Evolutionary conservation across 1,139 yeast species (phyloP).

Genomic region (Kazachstania sp.): DNA sequence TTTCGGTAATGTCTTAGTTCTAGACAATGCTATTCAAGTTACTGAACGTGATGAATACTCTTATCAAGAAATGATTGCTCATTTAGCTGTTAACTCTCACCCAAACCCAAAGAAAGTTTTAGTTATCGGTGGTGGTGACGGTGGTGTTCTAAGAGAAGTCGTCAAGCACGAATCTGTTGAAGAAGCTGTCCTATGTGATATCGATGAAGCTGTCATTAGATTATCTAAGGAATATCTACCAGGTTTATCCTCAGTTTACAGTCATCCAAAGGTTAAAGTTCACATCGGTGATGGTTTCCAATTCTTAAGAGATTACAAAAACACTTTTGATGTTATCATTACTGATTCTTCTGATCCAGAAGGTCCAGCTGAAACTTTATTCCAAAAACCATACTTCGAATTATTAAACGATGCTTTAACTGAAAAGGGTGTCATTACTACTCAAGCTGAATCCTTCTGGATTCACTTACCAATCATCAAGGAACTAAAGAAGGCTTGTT

Average conservation of each 20-base stretch:
- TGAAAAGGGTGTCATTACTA: slow-evolving; percentile 78
- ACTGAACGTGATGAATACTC: slow-evolving; percentile 94
- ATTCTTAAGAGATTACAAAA: slow-evolving; percentile 67
- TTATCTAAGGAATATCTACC: slow-evolving; percentile 79
- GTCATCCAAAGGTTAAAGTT: slow-evolving; percentile 73
- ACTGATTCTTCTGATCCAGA: slow-evolving; percentile 96
- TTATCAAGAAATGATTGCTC: slow-evolving; percentile 92
- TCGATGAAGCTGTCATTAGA: slow-evolving; percentile 81
- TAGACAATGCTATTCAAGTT: slow-evolving; percentile 86
- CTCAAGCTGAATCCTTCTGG: slow-evolving; percentile 91
- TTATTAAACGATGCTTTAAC: slow-evolving; percentile 73
- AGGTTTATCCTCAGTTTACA: slow-evolving; percentile 69
- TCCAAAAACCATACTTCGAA: slow-evolving; percentile 80
- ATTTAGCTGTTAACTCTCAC: slow-evolving; percentile 81
- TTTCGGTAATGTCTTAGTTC: slow-evolving; percentile 84
- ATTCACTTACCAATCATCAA: slow-evolving; percentile 72
- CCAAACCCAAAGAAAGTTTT: slow-evolving; percentile 83
- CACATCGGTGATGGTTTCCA: slow-evolving; percentile 91
- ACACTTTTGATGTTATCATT: slow-evolving; percentile 75
- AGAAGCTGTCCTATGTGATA: slow-evolving; percentile 83
- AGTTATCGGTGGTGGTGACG: slow-evolving; percentile 95
- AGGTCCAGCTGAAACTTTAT: slow-evolving; percentile 87
- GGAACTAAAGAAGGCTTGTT: slow-evolving; percentile 66
- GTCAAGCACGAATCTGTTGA: slow-evolving; percentile 77
- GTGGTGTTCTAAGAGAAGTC: slow-evolving; percentile 89